Conservation (phyloP, 148 eudicot genomes). For the Camellia lanceoleosa region DNA sequence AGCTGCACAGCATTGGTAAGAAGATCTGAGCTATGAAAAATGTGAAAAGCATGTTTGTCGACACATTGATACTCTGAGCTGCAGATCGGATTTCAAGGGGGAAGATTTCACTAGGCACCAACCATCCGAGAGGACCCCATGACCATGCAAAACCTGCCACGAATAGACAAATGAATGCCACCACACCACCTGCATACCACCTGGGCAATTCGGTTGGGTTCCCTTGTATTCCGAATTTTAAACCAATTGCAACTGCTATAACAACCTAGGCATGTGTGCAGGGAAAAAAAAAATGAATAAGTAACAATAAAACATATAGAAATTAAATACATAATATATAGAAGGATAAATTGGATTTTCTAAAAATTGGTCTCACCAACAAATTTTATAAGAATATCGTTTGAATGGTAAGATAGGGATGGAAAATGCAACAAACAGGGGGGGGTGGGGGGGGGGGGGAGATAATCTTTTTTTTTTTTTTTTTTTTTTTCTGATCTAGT, state of each 20-base stretch:
- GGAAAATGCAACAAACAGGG: no score
- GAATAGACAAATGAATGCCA: background rate
- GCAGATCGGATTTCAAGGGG: background rate
- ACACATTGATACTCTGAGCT: background rate
- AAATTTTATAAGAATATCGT: no score
- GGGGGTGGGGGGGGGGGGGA: no score
- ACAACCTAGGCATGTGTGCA: background rate
- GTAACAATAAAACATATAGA: no score
- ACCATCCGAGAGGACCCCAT: background rate
- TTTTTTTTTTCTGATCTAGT: no score
- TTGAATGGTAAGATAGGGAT: no score
- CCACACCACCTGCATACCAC: background rate
- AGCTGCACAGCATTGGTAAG: background rate
- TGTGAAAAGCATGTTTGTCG: background rate
- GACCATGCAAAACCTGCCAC: background rate
- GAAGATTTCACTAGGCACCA: background rate
- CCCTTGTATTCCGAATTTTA: background rate
- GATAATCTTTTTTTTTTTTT: no score
- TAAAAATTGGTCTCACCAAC: no score
- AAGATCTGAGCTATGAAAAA: background rate
- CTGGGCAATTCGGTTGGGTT: background rate
- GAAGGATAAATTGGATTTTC: no score
- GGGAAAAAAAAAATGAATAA: no score
- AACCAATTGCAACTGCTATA: background rate
- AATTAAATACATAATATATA: no score